Evolutionary conservation across 805 yeast genomes (phyloP).

Genomic region (Suhomyces vadensis): DNA sequence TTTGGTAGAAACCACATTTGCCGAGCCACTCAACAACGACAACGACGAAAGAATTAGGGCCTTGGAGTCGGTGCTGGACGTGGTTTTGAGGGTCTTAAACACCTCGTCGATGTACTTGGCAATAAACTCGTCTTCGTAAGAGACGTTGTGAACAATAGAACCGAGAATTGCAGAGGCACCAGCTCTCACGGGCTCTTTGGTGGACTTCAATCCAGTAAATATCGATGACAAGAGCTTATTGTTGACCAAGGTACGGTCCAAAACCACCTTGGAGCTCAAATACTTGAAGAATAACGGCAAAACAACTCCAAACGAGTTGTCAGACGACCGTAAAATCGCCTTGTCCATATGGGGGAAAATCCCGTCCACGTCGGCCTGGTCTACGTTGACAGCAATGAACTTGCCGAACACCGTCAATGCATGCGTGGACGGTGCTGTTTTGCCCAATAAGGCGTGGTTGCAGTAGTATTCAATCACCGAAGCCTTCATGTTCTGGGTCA

Average conservation of each 20-base stretch:
- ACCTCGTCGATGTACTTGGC: slow-evolving; percentile 51
- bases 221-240: slow-evolving; percentile 32
- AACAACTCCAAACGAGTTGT: slow-evolving; percentile 57
- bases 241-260: slow-evolving; percentile 39
- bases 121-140: slow-evolving; percentile 19
- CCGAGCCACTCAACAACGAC: slow-evolving; percentile 22
- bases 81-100: slow-evolving; percentile 55
- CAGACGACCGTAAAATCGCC: slow-evolving; percentile 77
- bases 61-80: slow-evolving; percentile 66
- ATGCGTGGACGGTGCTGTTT: slow-evolving; percentile 38
- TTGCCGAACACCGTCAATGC: slow-evolving; percentile 41
- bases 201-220: slow-evolving; percentile 59
- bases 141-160: slow-evolving; percentile 21
- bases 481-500: slow-evolving; percentile 11
- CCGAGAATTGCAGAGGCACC: slow-evolving; percentile 43
- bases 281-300: slow-evolving; percentile 49
- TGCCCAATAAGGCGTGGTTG: slow-evolving; percentile 48
- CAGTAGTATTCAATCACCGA: slow-evolving; percentile 24
- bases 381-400: slow-evolving; percentile 46
- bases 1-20: slow-evolving; percentile 25
- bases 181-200: slow-evolving; percentile 64
- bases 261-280: slow-evolving; percentile 30
- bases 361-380: slow-evolving; percentile 25
- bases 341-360: slow-evolving; percentile 69
- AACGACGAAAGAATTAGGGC: slow-evolving; percentile 50